Percentiles rank a stretch among this genome's conserved stretches.
Evolutionary conservation across 148 eudicot species (phyloP).

Genomic region (Vaccinium corymbosum): DNA sequence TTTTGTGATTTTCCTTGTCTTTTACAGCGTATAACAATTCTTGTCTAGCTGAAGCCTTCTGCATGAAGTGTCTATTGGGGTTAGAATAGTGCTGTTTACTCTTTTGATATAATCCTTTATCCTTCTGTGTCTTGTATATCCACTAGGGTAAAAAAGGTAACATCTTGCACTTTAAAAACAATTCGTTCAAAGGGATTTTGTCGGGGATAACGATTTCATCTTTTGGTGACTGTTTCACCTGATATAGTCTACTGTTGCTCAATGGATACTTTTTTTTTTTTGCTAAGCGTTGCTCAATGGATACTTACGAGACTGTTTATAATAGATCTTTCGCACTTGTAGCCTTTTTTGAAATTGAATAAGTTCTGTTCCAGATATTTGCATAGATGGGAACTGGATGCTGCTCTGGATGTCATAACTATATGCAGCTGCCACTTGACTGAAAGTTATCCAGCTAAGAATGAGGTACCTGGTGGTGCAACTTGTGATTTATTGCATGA

Average conservation of each 20-base stretch:
- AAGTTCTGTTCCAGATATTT: slow-evolving; percentile 49
- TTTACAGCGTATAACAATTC: not conserved
- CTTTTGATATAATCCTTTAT: not conserved
- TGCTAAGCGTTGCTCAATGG: too few relatives aligned
- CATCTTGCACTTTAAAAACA: not conserved
- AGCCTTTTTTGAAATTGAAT: not conserved
- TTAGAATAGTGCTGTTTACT: not conserved
- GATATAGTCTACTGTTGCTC: not conserved
- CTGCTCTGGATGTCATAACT: slow-evolving; percentile 93
- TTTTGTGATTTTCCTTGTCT: not conserved
- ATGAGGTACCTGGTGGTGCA: slow-evolving; percentile 49
- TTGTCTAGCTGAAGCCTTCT: not conserved
- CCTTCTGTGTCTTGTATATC: not conserved
- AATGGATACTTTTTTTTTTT: too few relatives aligned
- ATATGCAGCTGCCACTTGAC: slow-evolving; percentile 97
- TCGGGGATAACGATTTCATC: not conserved
- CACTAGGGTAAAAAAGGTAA: not conserved
- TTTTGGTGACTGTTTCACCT: not conserved
- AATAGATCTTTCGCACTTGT: not conserved
- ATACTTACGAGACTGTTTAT: not conserved
- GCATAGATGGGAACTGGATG: slow-evolving; percentile 93
- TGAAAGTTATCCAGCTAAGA: slow-evolving; percentile 55
- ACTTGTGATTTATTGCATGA: not conserved
- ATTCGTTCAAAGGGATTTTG: not conserved
- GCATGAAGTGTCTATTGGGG: not conserved